These are phyloP conservation scores for Lasiodiplodia citricola DNA, from an alignment of 2,329 filamentous ascomycete genomes.

Conservation along the genomic window DNA sequence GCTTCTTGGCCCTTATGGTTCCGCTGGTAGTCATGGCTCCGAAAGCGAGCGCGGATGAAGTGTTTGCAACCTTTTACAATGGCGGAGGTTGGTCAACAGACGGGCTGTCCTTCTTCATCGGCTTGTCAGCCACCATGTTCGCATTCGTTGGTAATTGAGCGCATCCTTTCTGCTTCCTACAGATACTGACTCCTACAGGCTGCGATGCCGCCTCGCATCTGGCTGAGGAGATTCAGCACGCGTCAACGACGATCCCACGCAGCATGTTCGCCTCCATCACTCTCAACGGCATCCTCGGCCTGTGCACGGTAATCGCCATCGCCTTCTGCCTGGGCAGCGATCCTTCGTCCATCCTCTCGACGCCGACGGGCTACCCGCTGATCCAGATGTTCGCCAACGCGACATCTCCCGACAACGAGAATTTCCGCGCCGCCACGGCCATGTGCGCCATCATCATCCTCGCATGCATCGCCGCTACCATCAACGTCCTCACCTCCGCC, in stretches of 20 bases:
- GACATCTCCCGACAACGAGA: slow-evolving; percentile 34
- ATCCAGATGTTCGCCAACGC: slow-evolving; percentile 54
- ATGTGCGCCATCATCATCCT: slow-evolving; percentile 52
- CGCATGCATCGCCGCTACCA: slow-evolving; percentile 48
- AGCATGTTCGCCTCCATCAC: slow-evolving; percentile 49
- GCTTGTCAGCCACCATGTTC: slow-evolving; percentile 46
- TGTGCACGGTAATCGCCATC: slow-evolving; percentile 49
- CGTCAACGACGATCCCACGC: slow-evolving; percentile 42
- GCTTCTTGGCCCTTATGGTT: slow-evolving; percentile 59
- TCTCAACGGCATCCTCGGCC: slow-evolving; percentile 49
- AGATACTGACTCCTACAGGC: neutral
- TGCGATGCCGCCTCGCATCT: slow-evolving; percentile 11
- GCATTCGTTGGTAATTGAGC: slow-evolving; percentile 46
- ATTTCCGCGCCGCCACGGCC: slow-evolving; percentile 49
- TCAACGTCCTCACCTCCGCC: slow-evolving; percentile 46
- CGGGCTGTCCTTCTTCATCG: slow-evolving; percentile 53
- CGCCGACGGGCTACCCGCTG: slow-evolving; percentile 45
- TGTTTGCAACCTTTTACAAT: slow-evolving; percentile 58
- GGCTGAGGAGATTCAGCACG: slow-evolving; percentile 42
- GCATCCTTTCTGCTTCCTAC: slow-evolving; percentile 32
- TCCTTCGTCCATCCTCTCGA: slow-evolving; percentile 35
- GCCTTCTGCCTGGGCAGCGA: slow-evolving; percentile 42
- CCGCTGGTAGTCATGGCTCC: slow-evolving; percentile 51
- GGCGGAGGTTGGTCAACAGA: slow-evolving; percentile 51
- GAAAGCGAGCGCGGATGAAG: slow-evolving; percentile 46